Base-by-base conservation (phyloP, 2,329 filamentous ascomycete genomes). In the Microsporum canis region DNA sequence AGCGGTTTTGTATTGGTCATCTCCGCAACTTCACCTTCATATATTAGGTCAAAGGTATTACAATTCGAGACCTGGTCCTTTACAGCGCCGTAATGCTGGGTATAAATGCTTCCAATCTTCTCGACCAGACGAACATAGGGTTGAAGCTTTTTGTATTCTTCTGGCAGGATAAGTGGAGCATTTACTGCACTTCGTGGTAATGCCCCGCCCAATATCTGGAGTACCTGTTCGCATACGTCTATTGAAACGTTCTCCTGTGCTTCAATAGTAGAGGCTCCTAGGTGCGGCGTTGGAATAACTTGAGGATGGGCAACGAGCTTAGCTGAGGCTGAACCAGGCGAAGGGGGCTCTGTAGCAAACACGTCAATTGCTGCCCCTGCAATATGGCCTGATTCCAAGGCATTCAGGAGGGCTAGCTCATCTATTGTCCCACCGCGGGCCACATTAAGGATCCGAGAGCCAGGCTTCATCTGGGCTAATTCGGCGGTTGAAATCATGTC, bases 221-320 rank as follows among this genome's bases (percentile, higher is more conserved):
- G 79, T 10, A 91, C 87, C 73, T 94, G 88, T 38, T 86, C 85
- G 72, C 88, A 92, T 6, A 92, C 89, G 67, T 92, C 89, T 64
- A 91, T 82, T 1, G 86, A 88, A 2, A 91, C 88, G 63, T 91
- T 91, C 69, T 92, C 88, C 71, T 94, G 88, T 0, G 89, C 89
- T 78, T 94, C 89, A 38, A 88, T 81, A 0, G 89, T 94, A 0
- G 85, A 89, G 0, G 89, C 89, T 5, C 88, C 88, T 0, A 94
- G 78, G 71, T 94, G 89, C 0, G 89, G 89, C 5, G 89, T 92
- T 1, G 85, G 85, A 1, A 92, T 84, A 0, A 90, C 88, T 65
- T 83, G 86, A 0, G 85, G 82, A 66, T 92, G 88, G 7, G 78
- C 78, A 61, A 88, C 82, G 6, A 94, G 77, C 51, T 78, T 79